Percentiles rank a stretch among this genome's conserved stretches.
phyloP scores from a whole-genome alignment of 2,329 filamentous ascomycete species.

The Ascochyta lentis region DNA sequence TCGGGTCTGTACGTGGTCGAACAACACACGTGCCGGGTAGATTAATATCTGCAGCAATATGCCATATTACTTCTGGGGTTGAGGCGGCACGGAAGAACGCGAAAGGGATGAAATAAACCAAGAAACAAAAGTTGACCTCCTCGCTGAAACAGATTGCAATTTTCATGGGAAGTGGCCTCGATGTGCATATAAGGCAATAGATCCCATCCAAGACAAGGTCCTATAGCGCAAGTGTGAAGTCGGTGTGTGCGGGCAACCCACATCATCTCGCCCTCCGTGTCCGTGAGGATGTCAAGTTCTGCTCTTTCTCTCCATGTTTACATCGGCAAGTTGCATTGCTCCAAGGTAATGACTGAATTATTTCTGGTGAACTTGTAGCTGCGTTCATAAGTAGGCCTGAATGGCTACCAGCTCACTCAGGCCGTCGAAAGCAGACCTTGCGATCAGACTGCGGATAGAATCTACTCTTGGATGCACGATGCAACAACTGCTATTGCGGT shows the following conservation, averaged over 20 bases:
- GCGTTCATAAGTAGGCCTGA: not conserved
- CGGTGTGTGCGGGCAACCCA: not conserved
- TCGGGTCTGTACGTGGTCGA: constrained; percentile 22
- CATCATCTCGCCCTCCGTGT: not conserved
- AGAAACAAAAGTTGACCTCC: not conserved
- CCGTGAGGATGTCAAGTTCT: not conserved
- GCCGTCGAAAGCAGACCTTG: not conserved
- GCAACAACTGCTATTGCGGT: not conserved
- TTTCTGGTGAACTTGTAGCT: not conserved
- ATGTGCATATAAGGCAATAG: too few relatives aligned
- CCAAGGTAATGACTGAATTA: not conserved
- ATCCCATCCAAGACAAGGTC: not conserved
- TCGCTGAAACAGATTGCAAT: too few relatives aligned
- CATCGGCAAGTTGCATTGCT: not conserved
- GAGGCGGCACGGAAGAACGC: constrained; percentile 16
- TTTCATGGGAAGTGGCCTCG: too few relatives aligned
- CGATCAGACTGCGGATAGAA: too few relatives aligned
- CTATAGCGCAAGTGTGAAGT: not conserved
- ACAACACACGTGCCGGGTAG: constrained; percentile 29
- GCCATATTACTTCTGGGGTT: constrained; percentile 31
- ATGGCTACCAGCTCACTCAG: not conserved
- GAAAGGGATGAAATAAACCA: constrained; percentile 14
- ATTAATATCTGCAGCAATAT: constrained; percentile 46
- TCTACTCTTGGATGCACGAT: too few relatives aligned
- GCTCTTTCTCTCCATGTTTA: not conserved